Evolutionary conservation across 768 basidiomycete species (phyloP).

Genomic region (Boletus coccyginus): DNA sequence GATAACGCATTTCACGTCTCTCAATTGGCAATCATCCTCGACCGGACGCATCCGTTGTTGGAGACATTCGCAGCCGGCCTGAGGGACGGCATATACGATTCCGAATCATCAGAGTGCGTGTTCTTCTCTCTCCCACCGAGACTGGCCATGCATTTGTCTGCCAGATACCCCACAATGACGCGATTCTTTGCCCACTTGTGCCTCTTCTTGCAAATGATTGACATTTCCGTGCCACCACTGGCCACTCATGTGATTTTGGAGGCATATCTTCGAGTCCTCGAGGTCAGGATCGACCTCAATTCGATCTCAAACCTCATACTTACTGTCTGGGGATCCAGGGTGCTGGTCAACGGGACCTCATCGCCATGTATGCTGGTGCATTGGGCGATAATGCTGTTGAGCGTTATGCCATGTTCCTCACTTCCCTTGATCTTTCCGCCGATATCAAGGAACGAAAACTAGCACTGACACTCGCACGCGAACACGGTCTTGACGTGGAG

Average conservation of each 20-base stretch:
- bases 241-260: slow-evolving; percentile 83
- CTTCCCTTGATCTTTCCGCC: slow-evolving; percentile 64
- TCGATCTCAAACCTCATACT: neutral
- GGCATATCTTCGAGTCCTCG: slow-evolving; percentile 83
- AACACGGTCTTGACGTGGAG: slow-evolving; percentile 81
- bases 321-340: slow-evolving; percentile 36
- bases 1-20: slow-evolving; percentile 80
- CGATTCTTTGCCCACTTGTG: slow-evolving; percentile 95
- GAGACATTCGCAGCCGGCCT: slow-evolving; percentile 64
- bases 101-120: slow-evolving; percentile 55
- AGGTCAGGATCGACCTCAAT: slow-evolving; percentile 43
- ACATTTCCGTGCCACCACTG: slow-evolving; percentile 65
- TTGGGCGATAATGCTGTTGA: slow-evolving; percentile 89
- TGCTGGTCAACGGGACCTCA: slow-evolving; percentile 78
- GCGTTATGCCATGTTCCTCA: slow-evolving; percentile 88
- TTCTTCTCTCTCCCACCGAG: slow-evolving; percentile 1
- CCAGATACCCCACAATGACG: slow-evolving; percentile 66
- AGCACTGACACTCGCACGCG: slow-evolving; percentile 72
- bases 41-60: slow-evolving; percentile 64
- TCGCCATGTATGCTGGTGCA: slow-evolving; percentile 92
- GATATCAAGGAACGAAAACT: slow-evolving; percentile 62
- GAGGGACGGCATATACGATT: slow-evolving; percentile 46
- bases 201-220: slow-evolving; percentile 83
- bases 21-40: slow-evolving; percentile 75
- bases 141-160: neutral